Base-by-base conservation (phyloP, 108 stramenopile genomes). In the Nannochloropsis gaditana region DNA sequence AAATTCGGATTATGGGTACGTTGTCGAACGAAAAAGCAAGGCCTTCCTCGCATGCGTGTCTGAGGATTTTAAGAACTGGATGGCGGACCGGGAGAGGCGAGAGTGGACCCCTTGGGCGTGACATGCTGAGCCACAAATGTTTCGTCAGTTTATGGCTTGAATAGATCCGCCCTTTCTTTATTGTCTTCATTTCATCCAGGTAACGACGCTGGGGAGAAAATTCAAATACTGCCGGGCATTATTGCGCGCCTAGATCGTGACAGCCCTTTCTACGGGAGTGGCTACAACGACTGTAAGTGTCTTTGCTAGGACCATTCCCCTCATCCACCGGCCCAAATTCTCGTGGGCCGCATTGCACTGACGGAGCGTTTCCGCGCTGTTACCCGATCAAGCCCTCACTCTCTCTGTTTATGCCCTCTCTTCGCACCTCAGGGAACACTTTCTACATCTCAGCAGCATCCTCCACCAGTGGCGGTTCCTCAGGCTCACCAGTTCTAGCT, bases 121-220 rank as follows among this genome's bases (percentile, higher is more conserved):
- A 31, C 31, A 31, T 31, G 31, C 31, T 31, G 31, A 31, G 31
- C 31, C 31, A 31, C 31, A 31, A 1, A 31, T 31, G 31, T 31
- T 31, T 31, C 31, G 31, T 31, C 1, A 31, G 31, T 31, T 31
- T 31, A 31, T 31, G 31, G 31, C 31, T 31, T 31, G 1, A 31
- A 31, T 31, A 31, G 0, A 1, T 31, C 31, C 31, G 19, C 59
- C 8, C 3, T 73, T 73, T 73, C 8, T n/a, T 73, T 2, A 73
- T 73, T 2, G 4, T 6, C 59, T 73, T n/a, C 59, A n/a, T 73
- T 73, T n/a, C 15, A 73, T 73, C 15, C 59, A 73, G 89, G 91
- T 10, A 92, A 92, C 79, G 91, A 92, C 81, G 88, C 85, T 44
- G 91, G 91, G 11, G 91, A 92, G 87, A 91, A 92, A 80, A 85